Base-by-base conservation (phyloP, 306 rosid species). In the Cicer pinnatifidum region DNA sequence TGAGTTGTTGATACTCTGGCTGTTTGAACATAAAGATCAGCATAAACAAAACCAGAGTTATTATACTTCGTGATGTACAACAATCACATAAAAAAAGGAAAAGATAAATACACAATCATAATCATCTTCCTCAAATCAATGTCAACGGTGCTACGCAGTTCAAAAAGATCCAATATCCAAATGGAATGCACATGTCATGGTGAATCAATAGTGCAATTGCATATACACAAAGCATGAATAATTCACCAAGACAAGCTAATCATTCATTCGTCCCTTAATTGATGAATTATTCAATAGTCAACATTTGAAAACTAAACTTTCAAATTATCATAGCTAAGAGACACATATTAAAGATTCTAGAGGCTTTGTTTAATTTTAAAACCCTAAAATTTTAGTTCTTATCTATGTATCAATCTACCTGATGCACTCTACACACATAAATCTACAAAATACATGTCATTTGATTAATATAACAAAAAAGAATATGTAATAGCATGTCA, bases 1-100 rank as follows among this genome's bases (percentile, higher is more conserved):
- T 78, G 5, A 81, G 74, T 37, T 83, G 82, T 52, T 87, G 92
- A 87, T 81, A 11, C 77, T 85, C 90, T 44, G 79, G 85, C 95
- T 91, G 81, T 67, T 85, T 63, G 9, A 46, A 53, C 45, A 78
- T n/a, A 12, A 50, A 78, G 2, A 67, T 5, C 68, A n/a, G 37
- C 51, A 83, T 17, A 64, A 65, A 77, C 4, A 46, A 33, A 12
- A 51, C 15, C 63, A 5, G 17, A 56, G 13, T 67, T 66, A 78
- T 19, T 48, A 20, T 15, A 67, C 13, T 44, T 52, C 38, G 7
- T 66, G 28, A 68, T 38, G 47, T 39, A 71, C 19, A 16, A 23
- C 52, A 39, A n/a, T 9, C 7, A 44, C 23, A 51, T 3, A 23
- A 48, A 46, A 33, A 12, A 7, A 17, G 8, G 1, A 4, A 75